These are phyloP conservation scores for Pyricularia grisea DNA, from an alignment of 2,329 filamentous ascomycete species.

Conservation along the genomic window DNA sequence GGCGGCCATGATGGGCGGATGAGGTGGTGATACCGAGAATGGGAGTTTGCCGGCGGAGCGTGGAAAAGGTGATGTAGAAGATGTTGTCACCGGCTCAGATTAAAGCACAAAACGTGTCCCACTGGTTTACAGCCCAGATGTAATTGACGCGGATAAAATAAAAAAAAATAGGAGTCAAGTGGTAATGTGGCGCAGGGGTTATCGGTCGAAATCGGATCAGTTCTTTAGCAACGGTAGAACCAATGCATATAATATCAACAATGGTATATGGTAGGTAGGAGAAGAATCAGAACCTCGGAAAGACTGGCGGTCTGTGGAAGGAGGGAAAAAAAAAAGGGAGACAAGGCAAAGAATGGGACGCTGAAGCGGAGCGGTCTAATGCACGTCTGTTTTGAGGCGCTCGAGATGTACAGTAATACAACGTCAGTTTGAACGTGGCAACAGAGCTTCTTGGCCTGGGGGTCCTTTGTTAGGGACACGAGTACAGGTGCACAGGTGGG, in stretches of 20 bases:
- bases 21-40: not conserved
- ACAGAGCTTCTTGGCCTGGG: not conserved
- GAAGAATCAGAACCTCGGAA: not conserved
- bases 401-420: not conserved
- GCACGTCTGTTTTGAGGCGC: not conserved
- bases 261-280: not conserved
- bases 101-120: not conserved
- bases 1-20: conserved; percentile 13
- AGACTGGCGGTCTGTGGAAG: not conserved
- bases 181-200: not conserved
- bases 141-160: not conserved
- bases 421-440: not conserved
- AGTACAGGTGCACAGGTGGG: not conserved
- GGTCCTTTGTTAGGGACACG: not conserved
- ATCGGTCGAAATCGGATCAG: not conserved
- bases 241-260: not conserved
- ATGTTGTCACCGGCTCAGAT: not conserved
- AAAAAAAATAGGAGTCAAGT: not conserved
- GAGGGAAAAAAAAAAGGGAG: not conserved
- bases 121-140: not conserved
- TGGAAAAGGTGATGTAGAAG: not conserved
- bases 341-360: not conserved
- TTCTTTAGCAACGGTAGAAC: not conserved
- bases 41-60: not conserved
- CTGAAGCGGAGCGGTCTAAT: not conserved